phyloP scores from a whole-genome alignment of 768 basidiomycete species.

The Coprinellus micaceus region DNA sequence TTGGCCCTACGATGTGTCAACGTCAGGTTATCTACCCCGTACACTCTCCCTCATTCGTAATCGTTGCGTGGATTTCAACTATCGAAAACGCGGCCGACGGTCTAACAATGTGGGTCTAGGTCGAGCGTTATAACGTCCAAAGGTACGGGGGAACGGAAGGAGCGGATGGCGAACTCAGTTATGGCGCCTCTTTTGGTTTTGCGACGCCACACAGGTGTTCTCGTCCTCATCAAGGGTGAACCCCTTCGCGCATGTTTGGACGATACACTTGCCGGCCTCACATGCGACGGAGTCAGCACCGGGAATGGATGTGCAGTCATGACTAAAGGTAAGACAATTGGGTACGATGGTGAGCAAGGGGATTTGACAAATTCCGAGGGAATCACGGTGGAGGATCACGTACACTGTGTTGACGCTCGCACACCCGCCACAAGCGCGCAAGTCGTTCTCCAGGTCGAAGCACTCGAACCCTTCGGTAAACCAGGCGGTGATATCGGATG shows the following conservation, averaged over 20 bases:
- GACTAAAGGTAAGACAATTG: neutral
- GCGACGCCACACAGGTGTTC: neutral
- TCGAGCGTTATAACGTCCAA: neutral
- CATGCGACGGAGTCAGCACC: neutral
- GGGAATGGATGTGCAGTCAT: neutral
- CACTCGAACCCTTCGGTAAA: constrained; percentile 1
- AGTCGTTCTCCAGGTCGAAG: neutral
- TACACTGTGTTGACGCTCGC: neutral
- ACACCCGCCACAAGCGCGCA: neutral
- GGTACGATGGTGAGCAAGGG: neutral
- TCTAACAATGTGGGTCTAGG: no score
- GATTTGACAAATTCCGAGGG: neutral
- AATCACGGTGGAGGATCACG: neutral
- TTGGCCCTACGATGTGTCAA: no score
- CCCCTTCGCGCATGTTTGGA: neutral
- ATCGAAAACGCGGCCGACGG: no score
- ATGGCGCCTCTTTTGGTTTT: neutral
- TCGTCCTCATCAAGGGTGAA: neutral
- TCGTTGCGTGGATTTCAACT: no score
- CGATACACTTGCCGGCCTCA: neutral
- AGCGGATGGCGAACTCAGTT: neutral
- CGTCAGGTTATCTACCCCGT: no score
- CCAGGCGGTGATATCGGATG: neutral
- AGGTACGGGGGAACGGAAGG: neutral
- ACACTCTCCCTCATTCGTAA: no score